Evolutionary conservation across 106 monocot genomes (phyloP).

Genomic region (Dioscorea dumetorum): DNA sequence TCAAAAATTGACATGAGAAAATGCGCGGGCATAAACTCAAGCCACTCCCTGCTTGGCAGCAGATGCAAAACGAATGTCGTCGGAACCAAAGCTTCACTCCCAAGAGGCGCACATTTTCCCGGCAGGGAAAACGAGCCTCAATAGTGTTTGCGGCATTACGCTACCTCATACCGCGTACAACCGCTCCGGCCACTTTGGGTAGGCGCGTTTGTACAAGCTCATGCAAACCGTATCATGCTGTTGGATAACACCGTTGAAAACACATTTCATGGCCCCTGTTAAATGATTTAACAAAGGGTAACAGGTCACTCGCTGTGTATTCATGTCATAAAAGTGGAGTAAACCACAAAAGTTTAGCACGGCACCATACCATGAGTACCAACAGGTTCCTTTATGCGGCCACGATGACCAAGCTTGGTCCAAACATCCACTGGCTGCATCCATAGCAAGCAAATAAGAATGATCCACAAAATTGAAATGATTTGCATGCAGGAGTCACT

Average conservation of each 20-base stretch:
- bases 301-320: too few species aligned
- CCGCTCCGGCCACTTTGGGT: conserved; percentile 82
- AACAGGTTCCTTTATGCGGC: conserved; percentile 84
- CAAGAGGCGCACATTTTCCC: neutral
- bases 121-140: neutral
- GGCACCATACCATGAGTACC: conserved; percentile 80
- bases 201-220: conserved; percentile 81
- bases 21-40: too few species aligned
- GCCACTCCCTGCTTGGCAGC: too few species aligned
- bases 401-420: conserved; percentile 82
- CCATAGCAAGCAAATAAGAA: neutral
- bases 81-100: conserved; percentile 14
- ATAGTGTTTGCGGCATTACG: neutral
- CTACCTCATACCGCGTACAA: conserved; percentile 9
- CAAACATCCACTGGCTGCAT: conserved; percentile 83
- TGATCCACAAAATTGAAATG: neutral
- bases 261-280: conserved; percentile 83
- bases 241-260: conserved; percentile 73
- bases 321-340: too few species aligned
- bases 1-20: too few species aligned
- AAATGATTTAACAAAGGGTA: neutral
- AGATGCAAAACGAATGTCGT: too few species aligned
- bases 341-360: neutral
- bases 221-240: conserved; percentile 96
- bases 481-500: too few species aligned